Evolutionary conservation across 2,329 filamentous ascomycete species (phyloP), one percentile per base, ranked within the genome.

Genomic region (Metarhizium robertsii): DNA sequence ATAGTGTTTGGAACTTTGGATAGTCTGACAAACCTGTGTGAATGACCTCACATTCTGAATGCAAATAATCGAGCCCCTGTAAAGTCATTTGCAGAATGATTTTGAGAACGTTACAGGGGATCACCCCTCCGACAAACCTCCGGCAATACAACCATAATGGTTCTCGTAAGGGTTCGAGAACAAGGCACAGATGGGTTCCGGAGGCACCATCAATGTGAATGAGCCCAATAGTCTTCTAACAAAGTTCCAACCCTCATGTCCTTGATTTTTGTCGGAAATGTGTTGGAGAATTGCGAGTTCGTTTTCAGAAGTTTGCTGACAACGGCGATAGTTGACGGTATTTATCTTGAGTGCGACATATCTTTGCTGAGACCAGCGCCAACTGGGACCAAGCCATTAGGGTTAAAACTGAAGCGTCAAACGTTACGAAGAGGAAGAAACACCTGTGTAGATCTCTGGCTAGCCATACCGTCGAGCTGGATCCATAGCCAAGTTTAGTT

Each of bases 321-420:
- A 10, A 1, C 48, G 50, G 29, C 18, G 38, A 10, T 50, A 8
- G 8, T 45, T 30, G 13, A 5, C 43, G n/a, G 60, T 49, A 29
- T 62, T 62, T 2, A 64, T 52, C 48, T 65, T 65, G 16, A 65
- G 42, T 2, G 63, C 61, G 34, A 63, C 55, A 14, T 65, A 65
- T 43, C 54, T 51, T 18, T 65, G 63, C 20, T 36, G 32, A 2
- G 53, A 59, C 63, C 62, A 64, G 10, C 60, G 61, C 59, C 60
- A 65, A 16, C 61, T 63, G 34, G 11, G 20, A 6, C 4, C 10
- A 18, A 30, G 16, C 13, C 8, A 46, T 55, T 34, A 50, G 25
- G 13, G n/a, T 30, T 14, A 36, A 42, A 40, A 13, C 16, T 25
- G 20, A 32, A 20, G 40, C 1, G 4, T 54, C 18, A 49, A 34